Evolutionary conservation across 805 yeast genomes (phyloP), one percentile per base, ranked within the genome.

Genomic region (Saccharomycodes ludwigii): DNA sequence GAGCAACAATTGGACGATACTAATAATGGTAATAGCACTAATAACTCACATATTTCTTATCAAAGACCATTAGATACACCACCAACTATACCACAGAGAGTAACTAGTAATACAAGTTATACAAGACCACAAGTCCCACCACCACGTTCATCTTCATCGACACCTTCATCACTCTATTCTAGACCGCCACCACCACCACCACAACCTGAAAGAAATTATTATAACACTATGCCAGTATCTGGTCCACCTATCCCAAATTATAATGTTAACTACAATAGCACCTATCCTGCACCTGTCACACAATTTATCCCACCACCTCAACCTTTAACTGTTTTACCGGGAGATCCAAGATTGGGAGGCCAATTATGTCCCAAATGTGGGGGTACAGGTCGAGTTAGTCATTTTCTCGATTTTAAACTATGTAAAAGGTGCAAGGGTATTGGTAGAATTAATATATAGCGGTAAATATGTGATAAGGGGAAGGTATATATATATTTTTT

Each of bases 301-400:
- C n/a, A n/a, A n/a, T n/a, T n/a, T n/a, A n/a, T n/a, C 9, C 36
- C 40, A 4, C 39, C 42, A 18, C 38, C 43, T 25, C 21, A 40
- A n/a, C 52, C 50, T 4, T 31, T 65, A 13, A 54, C 68, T 11
- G 77, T 80, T 1, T 48, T 46, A 14, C 91, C 94, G 0, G 94
- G 94, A 2, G 94, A 82, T 44, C 88, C 91, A 1, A 44, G 74
- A 20, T 49, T 69, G 39, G 94, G 94, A 1, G 94, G 94, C 1
- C 50, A 63, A 0, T 41, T 76, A 3, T 83, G 94, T 56, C 82
- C 82, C 0, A 58, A 71, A 31, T 83, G 93, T 44, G 47, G 76
- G 34, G 91, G 91, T 1, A 38, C 65, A 1, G 91, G 93, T 1
- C 42, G 63, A 34, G 61, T 66, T 2, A 54, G 58, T 18, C 69